These are phyloP conservation scores for Blakeslea trispora DNA, from an alignment of 371 early-diverging fungal genomes.

Conservation along the genomic window DNA sequence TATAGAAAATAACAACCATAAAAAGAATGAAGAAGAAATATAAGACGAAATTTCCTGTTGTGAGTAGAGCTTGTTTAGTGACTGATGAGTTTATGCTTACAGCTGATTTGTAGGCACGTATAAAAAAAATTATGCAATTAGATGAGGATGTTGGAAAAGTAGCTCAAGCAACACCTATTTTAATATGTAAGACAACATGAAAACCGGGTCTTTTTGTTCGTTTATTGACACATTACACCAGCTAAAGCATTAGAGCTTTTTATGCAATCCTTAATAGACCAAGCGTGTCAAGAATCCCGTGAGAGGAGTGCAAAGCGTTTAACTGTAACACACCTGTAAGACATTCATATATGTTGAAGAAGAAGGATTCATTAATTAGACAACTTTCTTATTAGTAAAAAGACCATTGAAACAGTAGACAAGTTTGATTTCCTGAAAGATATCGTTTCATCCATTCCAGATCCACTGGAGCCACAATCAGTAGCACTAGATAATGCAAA, in stretches of 20 bases:
- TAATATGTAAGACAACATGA: slow-evolving; percentile 79
- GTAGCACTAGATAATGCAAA: slow-evolving; percentile 5
- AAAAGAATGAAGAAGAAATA: slow-evolving; percentile 79
- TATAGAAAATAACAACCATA: slow-evolving; percentile 1
- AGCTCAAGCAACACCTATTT: slow-evolving; percentile 95
- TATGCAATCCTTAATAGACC: slow-evolving; percentile 88
- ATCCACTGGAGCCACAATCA: slow-evolving; percentile 57
- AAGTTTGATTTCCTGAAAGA: slow-evolving; percentile 94
- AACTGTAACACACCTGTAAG: slow-evolving; percentile 85
- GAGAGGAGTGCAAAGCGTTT: slow-evolving; percentile 80
- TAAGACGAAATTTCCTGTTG: slow-evolving; percentile 91
- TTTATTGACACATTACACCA: slow-evolving; percentile 26
- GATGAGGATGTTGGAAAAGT: slow-evolving; percentile 99
- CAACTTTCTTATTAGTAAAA: slow-evolving; percentile 61
- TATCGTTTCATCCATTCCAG: slow-evolving; percentile 83
- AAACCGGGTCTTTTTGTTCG: background rate
- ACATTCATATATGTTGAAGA: background rate
- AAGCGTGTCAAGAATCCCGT: slow-evolving; percentile 83
- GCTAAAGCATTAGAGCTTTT: slow-evolving; percentile 94
- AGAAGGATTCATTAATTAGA: background rate
- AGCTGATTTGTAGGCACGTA: slow-evolving; percentile 83
- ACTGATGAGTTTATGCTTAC: background rate
- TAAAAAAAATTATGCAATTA: slow-evolving; percentile 99
- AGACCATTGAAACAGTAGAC: slow-evolving; percentile 80
- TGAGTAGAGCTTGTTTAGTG: slow-evolving; percentile 36